These are phyloP conservation scores for Chrysosporium queenslandicum DNA, from an alignment of 2,329 filamentous ascomycete genomes.

Conservation along the genomic window DNA sequence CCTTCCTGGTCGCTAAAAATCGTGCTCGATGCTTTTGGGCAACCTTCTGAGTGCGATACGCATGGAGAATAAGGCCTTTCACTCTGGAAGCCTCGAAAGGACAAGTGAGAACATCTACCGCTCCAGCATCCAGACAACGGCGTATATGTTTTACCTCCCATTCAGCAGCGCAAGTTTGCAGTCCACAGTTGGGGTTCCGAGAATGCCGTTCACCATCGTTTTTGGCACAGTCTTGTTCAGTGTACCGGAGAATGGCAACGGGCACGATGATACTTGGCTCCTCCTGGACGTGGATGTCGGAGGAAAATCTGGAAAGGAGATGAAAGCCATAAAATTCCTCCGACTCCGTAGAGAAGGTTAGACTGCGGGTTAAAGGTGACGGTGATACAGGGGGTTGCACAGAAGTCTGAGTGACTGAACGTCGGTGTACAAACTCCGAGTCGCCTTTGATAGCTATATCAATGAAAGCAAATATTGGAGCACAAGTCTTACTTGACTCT, in stretches of 20 bases:
- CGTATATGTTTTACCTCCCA: conserved; percentile 48
- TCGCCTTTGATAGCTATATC: conserved; percentile 40
- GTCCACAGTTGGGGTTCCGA: background rate
- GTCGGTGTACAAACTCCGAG: conserved; percentile 20
- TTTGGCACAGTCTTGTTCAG: conserved; percentile 19
- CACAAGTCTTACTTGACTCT: conserved; percentile 29
- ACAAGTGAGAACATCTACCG: conserved; percentile 72
- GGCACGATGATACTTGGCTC: conserved; percentile 42
- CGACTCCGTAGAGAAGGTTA: conserved; percentile 36
- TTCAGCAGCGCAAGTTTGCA: background rate
- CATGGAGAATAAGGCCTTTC: conserved; percentile 68
- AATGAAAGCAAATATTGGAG: conserved; percentile 48
- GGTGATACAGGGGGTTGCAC: conserved; percentile 16
- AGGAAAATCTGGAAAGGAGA: conserved; percentile 40
- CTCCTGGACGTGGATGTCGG: conserved; percentile 43
- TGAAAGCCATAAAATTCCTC: conserved; percentile 42
- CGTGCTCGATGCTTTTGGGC: conserved; percentile 62
- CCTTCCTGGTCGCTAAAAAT: conserved; percentile 60
- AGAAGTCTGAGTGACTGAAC: conserved; percentile 1
- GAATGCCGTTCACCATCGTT: conserved; percentile 11
- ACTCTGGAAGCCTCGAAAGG: conserved; percentile 66
- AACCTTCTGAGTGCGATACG: conserved; percentile 71
- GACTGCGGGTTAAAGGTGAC: conserved; percentile 26
- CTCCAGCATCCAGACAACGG: conserved; percentile 73
- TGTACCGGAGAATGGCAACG: conserved; percentile 37